Evolutionary conservation across 148 eudicot genomes (phyloP).

Genomic region (Limonium bicolor): DNA sequence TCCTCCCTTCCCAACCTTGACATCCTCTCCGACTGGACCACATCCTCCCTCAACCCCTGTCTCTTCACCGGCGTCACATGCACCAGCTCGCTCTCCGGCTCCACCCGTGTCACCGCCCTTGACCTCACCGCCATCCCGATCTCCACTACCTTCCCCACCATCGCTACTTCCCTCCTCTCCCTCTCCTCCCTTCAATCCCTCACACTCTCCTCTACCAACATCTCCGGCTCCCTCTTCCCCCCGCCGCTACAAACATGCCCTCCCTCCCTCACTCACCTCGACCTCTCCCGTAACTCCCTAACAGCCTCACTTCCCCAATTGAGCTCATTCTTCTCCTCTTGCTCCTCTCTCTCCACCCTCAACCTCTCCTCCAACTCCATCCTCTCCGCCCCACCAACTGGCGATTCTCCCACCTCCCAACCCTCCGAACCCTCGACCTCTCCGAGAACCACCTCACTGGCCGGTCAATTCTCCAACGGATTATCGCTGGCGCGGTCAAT

Average conservation of each 20-base stretch:
- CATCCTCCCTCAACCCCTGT: constrained; percentile 30
- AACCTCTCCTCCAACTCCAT: constrained; percentile 52
- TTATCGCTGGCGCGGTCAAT: constrained; percentile 26
- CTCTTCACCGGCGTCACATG: constrained; percentile 57
- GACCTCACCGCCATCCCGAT: constrained; percentile 30
- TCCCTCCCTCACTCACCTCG: constrained; percentile 20
- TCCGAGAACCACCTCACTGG: constrained; percentile 47
- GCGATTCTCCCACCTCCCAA: constrained; percentile 9
- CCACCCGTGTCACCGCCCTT: constrained; percentile 32
- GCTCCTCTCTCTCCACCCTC: constrained; percentile 25
- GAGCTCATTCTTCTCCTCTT: constrained; percentile 18
- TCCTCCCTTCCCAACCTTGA: constrained; percentile 31
- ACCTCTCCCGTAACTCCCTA: constrained; percentile 51
- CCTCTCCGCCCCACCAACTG: constrained; percentile 8
- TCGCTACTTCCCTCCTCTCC: constrained; percentile 25
- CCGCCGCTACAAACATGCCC: constrained; percentile 19
- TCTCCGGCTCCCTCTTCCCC: constrained; percentile 32
- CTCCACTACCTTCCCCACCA: constrained; percentile 17
- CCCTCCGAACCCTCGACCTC: constrained; percentile 35
- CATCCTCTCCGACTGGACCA: constrained; percentile 41
- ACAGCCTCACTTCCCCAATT: constrained; percentile 34
- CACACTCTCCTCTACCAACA: constrained; percentile 23
- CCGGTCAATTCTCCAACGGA: constrained; percentile 26
- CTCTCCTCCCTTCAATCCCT: constrained; percentile 27
- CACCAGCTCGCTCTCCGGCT: constrained; percentile 1